Percentiles rank a stretch among this genome's conserved stretches.
phyloP scores from a whole-genome alignment of 2,329 filamentous ascomycete species.

The Penicillium sp. region DNA sequence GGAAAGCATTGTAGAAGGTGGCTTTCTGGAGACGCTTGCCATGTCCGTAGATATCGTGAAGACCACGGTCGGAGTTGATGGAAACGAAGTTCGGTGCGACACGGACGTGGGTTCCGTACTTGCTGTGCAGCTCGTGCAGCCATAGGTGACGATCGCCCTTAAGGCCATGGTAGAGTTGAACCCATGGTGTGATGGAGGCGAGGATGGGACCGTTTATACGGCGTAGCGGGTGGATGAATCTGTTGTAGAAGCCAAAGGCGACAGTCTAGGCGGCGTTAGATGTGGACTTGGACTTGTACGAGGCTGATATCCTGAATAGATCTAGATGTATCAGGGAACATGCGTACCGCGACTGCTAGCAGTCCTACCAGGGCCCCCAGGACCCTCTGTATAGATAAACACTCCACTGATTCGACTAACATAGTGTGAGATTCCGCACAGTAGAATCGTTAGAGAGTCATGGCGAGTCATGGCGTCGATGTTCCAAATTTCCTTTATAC shows the following conservation, averaged over 20 bases:
- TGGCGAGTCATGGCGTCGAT: background rate
- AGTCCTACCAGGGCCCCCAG: constrained; percentile 17
- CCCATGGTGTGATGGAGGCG: constrained; percentile 43
- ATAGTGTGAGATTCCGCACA: constrained; percentile 17
- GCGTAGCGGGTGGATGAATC: constrained; percentile 38
- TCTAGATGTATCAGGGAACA: background rate
- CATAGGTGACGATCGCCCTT: constrained; percentile 74
- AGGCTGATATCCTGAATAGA: background rate
- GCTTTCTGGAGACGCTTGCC: constrained; percentile 56
- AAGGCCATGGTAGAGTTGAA: constrained; percentile 72
- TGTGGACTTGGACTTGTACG: background rate
- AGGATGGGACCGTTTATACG: constrained; percentile 35
- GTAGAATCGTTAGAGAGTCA: background rate
- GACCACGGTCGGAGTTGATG: constrained; percentile 70
- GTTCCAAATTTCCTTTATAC: constrained; percentile 20
- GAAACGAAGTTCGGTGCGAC: constrained; percentile 76
- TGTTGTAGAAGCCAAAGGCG: constrained; percentile 35
- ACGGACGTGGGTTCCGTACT: constrained; percentile 70
- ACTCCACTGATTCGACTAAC: constrained; percentile 24
- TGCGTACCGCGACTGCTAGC: constrained; percentile 22
- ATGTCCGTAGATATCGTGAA: constrained; percentile 44
- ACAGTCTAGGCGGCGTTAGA: constrained; percentile 20
- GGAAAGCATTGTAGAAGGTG: constrained; percentile 73
- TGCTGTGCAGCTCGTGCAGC: constrained; percentile 68
- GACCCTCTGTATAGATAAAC: constrained; percentile 18